Percentiles rank a stretch among this genome's conserved stretches.
phyloP scores from a whole-genome alignment of 2,329 filamentous ascomycete species.

The Beauveria australis region DNA sequence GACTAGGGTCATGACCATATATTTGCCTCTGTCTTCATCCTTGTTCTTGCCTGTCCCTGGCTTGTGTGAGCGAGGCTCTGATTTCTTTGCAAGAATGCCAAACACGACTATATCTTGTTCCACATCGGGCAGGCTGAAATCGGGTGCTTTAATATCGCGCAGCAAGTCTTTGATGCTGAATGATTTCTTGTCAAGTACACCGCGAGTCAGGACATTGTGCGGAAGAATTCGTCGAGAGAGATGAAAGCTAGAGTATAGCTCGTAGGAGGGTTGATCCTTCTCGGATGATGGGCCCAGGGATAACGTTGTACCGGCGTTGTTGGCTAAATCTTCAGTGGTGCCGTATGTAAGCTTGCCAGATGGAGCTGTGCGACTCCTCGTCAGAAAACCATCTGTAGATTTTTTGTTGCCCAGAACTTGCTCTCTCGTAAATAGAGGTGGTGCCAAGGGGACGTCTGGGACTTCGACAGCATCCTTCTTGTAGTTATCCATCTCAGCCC shows the following conservation, averaged over 20 bases:
- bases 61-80: constrained; percentile 60
- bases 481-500: constrained; percentile 51
- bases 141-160: constrained; percentile 70
- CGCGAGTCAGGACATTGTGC: constrained; percentile 70
- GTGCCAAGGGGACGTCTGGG: constrained; percentile 37
- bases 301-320: constrained; percentile 10
- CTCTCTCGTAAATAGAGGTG: constrained; percentile 53
- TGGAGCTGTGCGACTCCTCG: constrained; percentile 35
- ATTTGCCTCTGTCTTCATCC: constrained; percentile 63
- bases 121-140: constrained; percentile 71
- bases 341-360: constrained; percentile 11
- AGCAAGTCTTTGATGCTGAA: constrained; percentile 75
- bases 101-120: constrained; percentile 88
- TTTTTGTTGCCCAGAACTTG: constrained; percentile 42
- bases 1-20: constrained; percentile 83
- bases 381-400: constrained; percentile 22
- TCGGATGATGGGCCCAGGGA: constrained; percentile 18
- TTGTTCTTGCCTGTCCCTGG: constrained; percentile 33
- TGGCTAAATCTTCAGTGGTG: neutral
- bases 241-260: constrained; percentile 79
- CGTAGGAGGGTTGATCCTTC: constrained; percentile 50
- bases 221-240: constrained; percentile 76
- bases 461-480: constrained; percentile 50
- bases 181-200: constrained; percentile 67
- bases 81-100: constrained; percentile 81